Evolutionary conservation across 179 eudicot species (phyloP), one percentile per base, ranked within the genome.

Genomic region (Silene coronaria): DNA sequence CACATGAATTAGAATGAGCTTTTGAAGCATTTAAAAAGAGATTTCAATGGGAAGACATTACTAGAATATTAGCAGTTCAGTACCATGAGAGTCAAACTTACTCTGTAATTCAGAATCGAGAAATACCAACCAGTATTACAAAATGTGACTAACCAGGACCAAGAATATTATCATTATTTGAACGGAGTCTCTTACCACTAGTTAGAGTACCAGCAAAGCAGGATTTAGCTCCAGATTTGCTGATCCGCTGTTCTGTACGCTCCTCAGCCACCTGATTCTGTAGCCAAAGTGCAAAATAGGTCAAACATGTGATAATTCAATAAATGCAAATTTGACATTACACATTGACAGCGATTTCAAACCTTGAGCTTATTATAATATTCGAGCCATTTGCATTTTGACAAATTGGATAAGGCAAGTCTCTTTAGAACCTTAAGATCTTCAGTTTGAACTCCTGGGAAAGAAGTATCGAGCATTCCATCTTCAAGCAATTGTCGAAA

Each of bases 401-500:
- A 74, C 66, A 80, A 74, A 85, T 86, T 77, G 76, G 87, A 74
- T 68, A 95, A 82, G 22, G 84, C 85, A 76, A 92, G 89, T 79
- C 78, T 87, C 84, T 91, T 91, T 78, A 95, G 82, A 14, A 77
- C 81, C 75, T 75, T 83, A 66, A 80, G 87, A 22, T 87, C 91
- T 78, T 92, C 97, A 78, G 84, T 73, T 72, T 81, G 81, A 59
- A 84, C 76, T 61, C 87, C 87, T 16, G 85, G 53, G 61, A 78
- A 67, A 59, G 97, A 84, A 73, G 80, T 80, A 78, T 91, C 90
- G 42, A 95, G 78, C 73, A 91, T 83, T 21, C 97, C 99, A 67
- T 95, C 93, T n/a, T 85, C 89, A 80, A 91, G 87, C 68, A 95
- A 87, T 71, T 91, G 83, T 83, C 88, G 93, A 83, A 89, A 87